Base-by-base conservation (phyloP, 169 alveolate genomes). In the Ichthyophthirius multifiliis region DNA sequence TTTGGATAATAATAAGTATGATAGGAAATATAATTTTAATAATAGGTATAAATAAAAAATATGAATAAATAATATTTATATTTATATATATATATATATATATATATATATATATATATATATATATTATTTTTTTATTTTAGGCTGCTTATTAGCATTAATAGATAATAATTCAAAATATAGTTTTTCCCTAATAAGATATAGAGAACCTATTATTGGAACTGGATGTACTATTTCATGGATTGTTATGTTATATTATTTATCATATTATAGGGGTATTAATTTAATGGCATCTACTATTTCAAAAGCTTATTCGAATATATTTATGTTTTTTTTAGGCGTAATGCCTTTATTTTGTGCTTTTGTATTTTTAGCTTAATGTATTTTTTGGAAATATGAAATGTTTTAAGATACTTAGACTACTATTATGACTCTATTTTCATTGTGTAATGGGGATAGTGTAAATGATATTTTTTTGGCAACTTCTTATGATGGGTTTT, bases 321-420 rank as follows among this genome's bases (percentile, higher is more conserved):
- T 71, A 35, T 46, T 62, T 16, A 81, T 71, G 80, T 81, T 71
- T 23, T 18, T 81, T 4, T 34, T 81, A 12, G 74, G 86, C 39
- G 62, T 71, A 39, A 45, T 81, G 32, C 86, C 86, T 15, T 67
- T 81, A 30, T 81, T 81, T 44, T 71, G 67, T 71, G 86, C 82
- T 9, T 71, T 71, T 55, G 81, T 47, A 0, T 81, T 43, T 39
- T 73, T 81, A 32, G 80, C 76, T 16, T 46, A 67, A 43, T 39
- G 73, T 43, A 71, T 81, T 1, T 81, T 81, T 74, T 73, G 76
- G 65, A 67, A 81, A 73, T 67, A 73, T 39, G 20, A 37, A 4
- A 43, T 47, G 10, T 81, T 81, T 23, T 39, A 67, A 23, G 39
- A 64, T 6, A 37, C 75, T 13, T 30, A 45, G 0, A 71, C 71